These are phyloP conservation scores for Penicillium angulare DNA, from an alignment of 495 filamentous ascomycete species.

Conservation along the genomic window DNA sequence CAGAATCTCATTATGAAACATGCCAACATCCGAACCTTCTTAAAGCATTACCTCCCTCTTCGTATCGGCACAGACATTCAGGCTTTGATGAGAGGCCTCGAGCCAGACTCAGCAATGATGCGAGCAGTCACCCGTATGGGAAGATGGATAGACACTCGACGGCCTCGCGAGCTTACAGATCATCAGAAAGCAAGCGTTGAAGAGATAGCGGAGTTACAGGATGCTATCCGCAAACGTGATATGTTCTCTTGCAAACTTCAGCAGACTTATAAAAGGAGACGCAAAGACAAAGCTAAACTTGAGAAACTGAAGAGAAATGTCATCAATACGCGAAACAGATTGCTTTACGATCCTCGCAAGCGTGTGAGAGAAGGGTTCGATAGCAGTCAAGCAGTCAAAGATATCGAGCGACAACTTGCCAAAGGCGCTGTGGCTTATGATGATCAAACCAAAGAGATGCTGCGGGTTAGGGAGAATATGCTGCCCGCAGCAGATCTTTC, in stretches of 20 bases:
- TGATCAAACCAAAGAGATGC: too few relatives aligned
- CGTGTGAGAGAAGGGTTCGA: constrained; percentile 6
- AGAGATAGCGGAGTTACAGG: neutral
- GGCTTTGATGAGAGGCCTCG: constrained; percentile 25
- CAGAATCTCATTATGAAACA: constrained; percentile 43
- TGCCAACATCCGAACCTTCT: constrained; percentile 25
- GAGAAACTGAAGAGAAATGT: constrained; percentile 5
- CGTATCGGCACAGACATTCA: constrained; percentile 32
- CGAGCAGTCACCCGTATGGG: constrained; percentile 31
- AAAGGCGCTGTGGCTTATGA: too few relatives aligned
- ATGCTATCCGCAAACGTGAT: constrained; percentile 4
- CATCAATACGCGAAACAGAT: constrained; percentile 1
- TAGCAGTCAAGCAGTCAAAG: constrained; percentile 6
- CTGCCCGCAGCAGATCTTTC: constrained; percentile 3
- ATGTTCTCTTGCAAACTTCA: neutral
- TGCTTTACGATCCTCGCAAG: constrained; percentile 8
- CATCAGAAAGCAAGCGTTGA: constrained; percentile 17
- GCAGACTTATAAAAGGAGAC: neutral
- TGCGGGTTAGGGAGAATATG: too few relatives aligned
- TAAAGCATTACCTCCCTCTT: constrained; percentile 37
- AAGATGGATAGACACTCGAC: constrained; percentile 34
- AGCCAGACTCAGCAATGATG: constrained; percentile 30
- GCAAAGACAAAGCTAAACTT: neutral
- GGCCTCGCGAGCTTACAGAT: constrained; percentile 28
- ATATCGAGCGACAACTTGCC: neutral